phyloP scores from a whole-genome alignment of 306 rosid species.

The Neltuma alba region DNA sequence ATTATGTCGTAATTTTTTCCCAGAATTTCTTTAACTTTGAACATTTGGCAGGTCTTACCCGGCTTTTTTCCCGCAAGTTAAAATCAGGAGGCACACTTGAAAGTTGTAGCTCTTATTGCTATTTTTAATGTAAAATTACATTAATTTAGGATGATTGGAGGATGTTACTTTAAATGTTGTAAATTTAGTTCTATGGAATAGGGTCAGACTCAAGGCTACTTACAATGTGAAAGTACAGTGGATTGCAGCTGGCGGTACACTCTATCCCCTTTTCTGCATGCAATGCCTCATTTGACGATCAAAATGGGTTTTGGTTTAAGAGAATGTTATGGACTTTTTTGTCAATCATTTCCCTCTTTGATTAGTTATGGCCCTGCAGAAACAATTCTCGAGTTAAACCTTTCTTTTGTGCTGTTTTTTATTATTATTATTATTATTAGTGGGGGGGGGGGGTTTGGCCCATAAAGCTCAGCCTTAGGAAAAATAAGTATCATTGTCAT shows the following conservation, averaged over 20 bases:
- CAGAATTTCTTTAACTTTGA: conserved; percentile 23
- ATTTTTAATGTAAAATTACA: conserved; percentile 50
- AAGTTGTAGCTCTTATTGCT: conserved; percentile 39
- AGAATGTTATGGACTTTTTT: not conserved
- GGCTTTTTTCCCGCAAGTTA: conserved; percentile 19
- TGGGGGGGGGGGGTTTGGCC: no score
- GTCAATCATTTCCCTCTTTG: not conserved
- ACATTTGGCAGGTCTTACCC: conserved; percentile 37
- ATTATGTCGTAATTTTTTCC: conserved; percentile 36
- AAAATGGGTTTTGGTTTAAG: not conserved
- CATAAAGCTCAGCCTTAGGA: not conserved
- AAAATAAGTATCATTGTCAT: not conserved
- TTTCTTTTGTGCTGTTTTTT: no score
- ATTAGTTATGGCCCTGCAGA: not conserved
- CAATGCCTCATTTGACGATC: not conserved
- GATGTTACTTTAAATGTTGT: conserved; percentile 45
- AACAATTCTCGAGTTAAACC: not conserved
- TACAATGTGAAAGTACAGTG: not conserved
- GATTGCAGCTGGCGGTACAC: conserved; percentile 20
- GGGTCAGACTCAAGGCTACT: conserved; percentile 29
- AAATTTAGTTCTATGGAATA: conserved; percentile 43
- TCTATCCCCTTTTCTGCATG: not conserved
- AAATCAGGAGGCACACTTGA: conserved; percentile 30
- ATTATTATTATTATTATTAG: no score
- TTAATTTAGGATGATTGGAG: conserved; percentile 38